phyloP scores from a whole-genome alignment of 2,329 filamentous ascomycete species.

The Hymenoscyphus infarciens region DNA sequence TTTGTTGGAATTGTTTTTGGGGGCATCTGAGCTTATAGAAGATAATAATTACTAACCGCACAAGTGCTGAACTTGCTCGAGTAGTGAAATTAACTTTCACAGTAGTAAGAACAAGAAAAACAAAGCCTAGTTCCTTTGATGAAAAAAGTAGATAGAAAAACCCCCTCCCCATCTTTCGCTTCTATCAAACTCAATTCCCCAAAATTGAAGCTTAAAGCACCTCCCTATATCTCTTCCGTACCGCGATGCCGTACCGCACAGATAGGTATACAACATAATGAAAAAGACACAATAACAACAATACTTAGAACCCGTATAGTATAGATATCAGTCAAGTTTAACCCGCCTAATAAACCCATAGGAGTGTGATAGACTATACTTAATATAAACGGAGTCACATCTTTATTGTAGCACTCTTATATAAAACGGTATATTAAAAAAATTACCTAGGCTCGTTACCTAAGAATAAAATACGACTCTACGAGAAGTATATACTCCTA shows the following conservation, averaged over 20 bases:
- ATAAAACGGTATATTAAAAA: not conserved
- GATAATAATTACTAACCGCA: not conserved
- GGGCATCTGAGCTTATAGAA: too few species aligned
- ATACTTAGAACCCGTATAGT: too few species aligned
- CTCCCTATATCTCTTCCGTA: not conserved
- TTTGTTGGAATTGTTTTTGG: not conserved
- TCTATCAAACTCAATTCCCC: not conserved
- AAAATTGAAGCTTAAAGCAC: not conserved
- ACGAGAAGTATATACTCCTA: too few species aligned
- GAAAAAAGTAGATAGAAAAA: too few species aligned
- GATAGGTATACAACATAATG: not conserved
- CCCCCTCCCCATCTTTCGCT: not conserved
- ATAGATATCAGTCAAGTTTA: too few species aligned
- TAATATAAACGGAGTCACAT: not conserved
- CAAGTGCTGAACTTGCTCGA: not conserved
- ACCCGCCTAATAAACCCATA: not conserved
- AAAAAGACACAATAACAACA: not conserved
- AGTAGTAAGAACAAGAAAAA: not conserved
- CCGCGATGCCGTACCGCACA: not conserved
- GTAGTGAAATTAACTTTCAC: not conserved
- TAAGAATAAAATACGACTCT: not conserved
- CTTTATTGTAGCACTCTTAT: not conserved
- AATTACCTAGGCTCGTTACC: not conserved
- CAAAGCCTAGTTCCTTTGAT: too few species aligned
- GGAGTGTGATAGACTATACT: not conserved